A percentile compares a stretch with the other conserved stretches of the same genome.
Conservation (phyloP, 768 basidiomycete genomes). For the Agaricus subrufescens region DNA sequence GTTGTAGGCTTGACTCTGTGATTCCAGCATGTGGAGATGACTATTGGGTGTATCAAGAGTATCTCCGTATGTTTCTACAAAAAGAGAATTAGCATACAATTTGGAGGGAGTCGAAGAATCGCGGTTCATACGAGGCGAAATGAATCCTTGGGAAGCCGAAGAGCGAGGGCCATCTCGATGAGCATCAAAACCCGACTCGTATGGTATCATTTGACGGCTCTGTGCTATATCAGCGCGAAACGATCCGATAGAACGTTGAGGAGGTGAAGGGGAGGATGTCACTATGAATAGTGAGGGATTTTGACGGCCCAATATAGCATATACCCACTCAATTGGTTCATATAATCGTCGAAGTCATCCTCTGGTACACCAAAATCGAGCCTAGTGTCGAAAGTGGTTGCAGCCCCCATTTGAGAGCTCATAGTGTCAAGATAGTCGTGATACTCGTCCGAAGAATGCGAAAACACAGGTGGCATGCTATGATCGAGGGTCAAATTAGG, state of each 20-base stretch:
- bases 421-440: slow-evolving; percentile 3
- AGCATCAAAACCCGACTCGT: not conserved
- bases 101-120: no score
- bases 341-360: slow-evolving; percentile 13
- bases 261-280: slow-evolving; percentile 31
- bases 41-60: no score
- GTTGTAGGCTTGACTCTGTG: no score
- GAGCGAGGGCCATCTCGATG: not conserved
- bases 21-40: no score
- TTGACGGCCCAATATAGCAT: slow-evolving; percentile 1
- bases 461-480: not conserved
- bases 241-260: slow-evolving; percentile 15
- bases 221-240: not conserved
- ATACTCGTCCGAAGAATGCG: not conserved
- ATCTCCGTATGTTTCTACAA: no score
- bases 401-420: not conserved
- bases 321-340: slow-evolving; percentile 12
- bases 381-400: not conserved
- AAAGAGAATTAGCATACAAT: no score
- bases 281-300: slow-evolving; percentile 9
- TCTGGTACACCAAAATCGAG: not conserved
- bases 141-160: no score
- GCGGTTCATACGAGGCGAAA: no score
- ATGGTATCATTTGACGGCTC: not conserved
- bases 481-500: not conserved